Evolutionary conservation across 2,329 filamentous ascomycete genomes (phyloP), one percentile per base, ranked within the genome.

Genomic region (Nigrospora sphaerica): DNA sequence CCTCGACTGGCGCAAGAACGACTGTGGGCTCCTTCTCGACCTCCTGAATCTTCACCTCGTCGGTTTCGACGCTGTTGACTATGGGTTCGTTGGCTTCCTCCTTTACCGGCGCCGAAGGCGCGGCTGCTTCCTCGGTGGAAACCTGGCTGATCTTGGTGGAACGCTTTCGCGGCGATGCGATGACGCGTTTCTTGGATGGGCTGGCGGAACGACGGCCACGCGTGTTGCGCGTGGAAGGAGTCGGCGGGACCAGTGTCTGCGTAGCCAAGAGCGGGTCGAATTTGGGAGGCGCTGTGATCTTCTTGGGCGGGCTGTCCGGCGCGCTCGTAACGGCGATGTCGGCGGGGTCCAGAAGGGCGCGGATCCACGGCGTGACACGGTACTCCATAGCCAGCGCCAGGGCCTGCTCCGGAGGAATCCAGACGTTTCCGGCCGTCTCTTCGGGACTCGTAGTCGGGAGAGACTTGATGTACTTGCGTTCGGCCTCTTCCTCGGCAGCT

Each of bases 401-500:
- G 33, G 93, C 93, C 80, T 81, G 69, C 54, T 85, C 76, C 6
- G 92, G 90, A 40, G 89, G 82, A 43, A 97, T 91, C 93, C 93
- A 98, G 44, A 98, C 82, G 65, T 96, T 98, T 39, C 93, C 93
- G 23, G 93, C 93, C 31, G 93, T 90, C 73, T 97, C 93, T 62
- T 97, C 91, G 47, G 77, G 77, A 57, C 90, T 95, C 11, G 91
- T 95, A 31, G 85, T 85, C 32, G 80, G 69, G 28, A 93, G 82
- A 7, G 78, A 80, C 72, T 95, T 96, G 68, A 98, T 84, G 68
- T 89, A 91, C 58, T 78, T 81, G 62, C 88, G 85, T 71, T 95
- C 88, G 2, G 71, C 69, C 57, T 88, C 81, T 61, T 93, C 88
- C 55, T 93, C 86, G 31, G 75, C 70, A 17, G 76, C 71, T 51